phyloP scores from a whole-genome alignment of 495 filamentous ascomycete genomes.

The Penicillium canariense region DNA sequence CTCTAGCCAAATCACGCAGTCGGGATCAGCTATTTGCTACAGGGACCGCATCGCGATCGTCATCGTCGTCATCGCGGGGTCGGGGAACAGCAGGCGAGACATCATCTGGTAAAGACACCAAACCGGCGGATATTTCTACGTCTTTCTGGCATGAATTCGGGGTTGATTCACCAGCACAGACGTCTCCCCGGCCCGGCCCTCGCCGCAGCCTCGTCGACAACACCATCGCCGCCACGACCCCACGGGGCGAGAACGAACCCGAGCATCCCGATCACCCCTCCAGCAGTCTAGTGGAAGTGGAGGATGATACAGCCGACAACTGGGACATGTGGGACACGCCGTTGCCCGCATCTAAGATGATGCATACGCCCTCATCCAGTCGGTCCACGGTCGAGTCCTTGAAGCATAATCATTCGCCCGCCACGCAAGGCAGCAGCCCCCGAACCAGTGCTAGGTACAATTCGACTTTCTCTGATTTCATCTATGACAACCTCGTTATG shows the following conservation, averaged over 20 bases:
- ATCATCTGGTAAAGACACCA: slow-evolving; percentile 49
- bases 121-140: slow-evolving; percentile 43
- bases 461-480: slow-evolving; percentile 34
- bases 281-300: slow-evolving; percentile 25
- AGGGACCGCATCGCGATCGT: slow-evolving; percentile 33
- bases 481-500: slow-evolving; percentile 33
- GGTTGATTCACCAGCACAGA: slow-evolving; percentile 52
- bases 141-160: slow-evolving; percentile 56
- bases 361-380: slow-evolving; percentile 48
- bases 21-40: slow-evolving; percentile 40
- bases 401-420: slow-evolving; percentile 46
- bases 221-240: slow-evolving; percentile 26
- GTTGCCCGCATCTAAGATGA: slow-evolving; percentile 35
- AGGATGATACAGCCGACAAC: slow-evolving; percentile 57
- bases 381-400: slow-evolving; percentile 43
- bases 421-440: slow-evolving; percentile 46
- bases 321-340: slow-evolving; percentile 73
- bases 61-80: slow-evolving; percentile 36
- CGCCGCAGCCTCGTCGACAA: slow-evolving; percentile 29
- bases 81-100: slow-evolving; percentile 33
- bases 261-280: slow-evolving; percentile 33
- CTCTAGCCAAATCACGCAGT: slow-evolving; percentile 36
- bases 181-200: slow-evolving; percentile 31
- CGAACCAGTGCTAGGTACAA: slow-evolving; percentile 55
- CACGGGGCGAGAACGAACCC: slow-evolving; percentile 33